Evolutionary conservation across 805 yeast genomes (phyloP).

Genomic region (Debaryomyces hansenii): DNA sequence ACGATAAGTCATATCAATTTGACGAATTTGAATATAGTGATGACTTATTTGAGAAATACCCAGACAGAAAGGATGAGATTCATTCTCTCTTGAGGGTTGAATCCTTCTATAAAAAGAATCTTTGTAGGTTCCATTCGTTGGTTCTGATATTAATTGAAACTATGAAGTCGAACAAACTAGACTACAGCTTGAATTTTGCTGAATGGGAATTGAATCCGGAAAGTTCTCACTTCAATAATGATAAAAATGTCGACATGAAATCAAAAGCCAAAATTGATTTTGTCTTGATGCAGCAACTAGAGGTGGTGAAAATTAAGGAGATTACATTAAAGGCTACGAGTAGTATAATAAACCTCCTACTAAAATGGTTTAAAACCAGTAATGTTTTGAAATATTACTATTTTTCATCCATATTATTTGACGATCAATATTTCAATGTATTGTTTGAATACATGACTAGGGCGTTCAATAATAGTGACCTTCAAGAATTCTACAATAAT

Average conservation of each 20-base stretch:
- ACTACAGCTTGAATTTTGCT: constrained; percentile 33
- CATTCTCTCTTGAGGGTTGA: constrained; percentile 57
- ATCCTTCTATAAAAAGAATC: constrained; percentile 49
- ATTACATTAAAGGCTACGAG: constrained; percentile 58
- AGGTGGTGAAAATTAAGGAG: constrained; percentile 61
- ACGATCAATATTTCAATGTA: constrained; percentile 53
- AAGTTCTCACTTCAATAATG: constrained; percentile 22
- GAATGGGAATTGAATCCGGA: constrained; percentile 37
- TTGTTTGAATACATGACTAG: constrained; percentile 32
- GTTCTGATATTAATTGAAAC: constrained; percentile 64
- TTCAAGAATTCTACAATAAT: constrained; percentile 22
- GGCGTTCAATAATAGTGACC: constrained; percentile 35
- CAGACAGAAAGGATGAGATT: constrained; percentile 36
- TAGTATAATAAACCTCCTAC: constrained; percentile 50
- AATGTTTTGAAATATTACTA: constrained; percentile 82
- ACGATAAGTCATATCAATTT: constrained; percentile 4
- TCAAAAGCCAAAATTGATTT: constrained; percentile 19
- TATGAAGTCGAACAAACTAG: constrained; percentile 51
- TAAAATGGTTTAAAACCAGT: constrained; percentile 76
- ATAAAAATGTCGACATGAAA: constrained; percentile 9
- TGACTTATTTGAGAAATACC: constrained; percentile 23
- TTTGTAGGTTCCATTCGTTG: constrained; percentile 62
- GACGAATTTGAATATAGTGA: constrained; percentile 31
- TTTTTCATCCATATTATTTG: constrained; percentile 69
- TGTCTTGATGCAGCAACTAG: constrained; percentile 45